Evolutionary conservation across 2,329 filamentous ascomycete genomes (phyloP), one percentile per base, ranked within the genome.

Genomic region (Pseudopithomyces maydicus): DNA sequence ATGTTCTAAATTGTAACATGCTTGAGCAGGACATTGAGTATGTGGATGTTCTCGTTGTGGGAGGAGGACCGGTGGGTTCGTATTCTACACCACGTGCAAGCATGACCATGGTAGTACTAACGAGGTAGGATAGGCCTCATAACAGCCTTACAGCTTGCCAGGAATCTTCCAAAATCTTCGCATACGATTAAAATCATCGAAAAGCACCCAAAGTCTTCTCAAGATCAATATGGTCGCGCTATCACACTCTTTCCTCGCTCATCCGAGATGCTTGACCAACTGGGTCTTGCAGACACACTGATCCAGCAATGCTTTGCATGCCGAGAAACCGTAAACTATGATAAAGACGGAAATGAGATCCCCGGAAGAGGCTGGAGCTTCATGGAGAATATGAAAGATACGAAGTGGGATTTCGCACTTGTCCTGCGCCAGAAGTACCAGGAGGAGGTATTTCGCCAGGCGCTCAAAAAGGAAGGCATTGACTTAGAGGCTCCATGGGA

Each of bases 401-500:
- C 82, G 1, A 71, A 73, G 23, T 84, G 80, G 70, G 78, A 82
- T 58, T 85, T 83, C 63, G 77, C 79, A 0, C 71, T 84, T n/a
- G 82, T 84, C 1, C 63, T 86, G 52, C 74, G 83, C 15, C 82
- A 86, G 68, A 84, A 81, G 65, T 84, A 83, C 63, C 80, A 82
- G 6, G 83, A 85, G 62, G 79, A 81, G 12, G 80, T 85, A 41
- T 81, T 85, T 50, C 76, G 82, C 41, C 68, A 71, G n/a, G 71
- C 75, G 55, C 47, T 79, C 66, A 69, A 57, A 47, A 73, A 61
- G 46, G 62, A 78, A 29, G 77, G 77, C 19, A 73, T 76, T 0
- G 57, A 69, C 1, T 69, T 79, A 4, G 69, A 76, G 39, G 66
- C 72, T 17, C 74, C 74, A 2, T 68, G 74, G 8, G 72, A 77